These are phyloP conservation scores for Leccinum aurantiacum DNA, from an alignment of 768 basidiomycete genomes.

Conservation along the genomic window DNA sequence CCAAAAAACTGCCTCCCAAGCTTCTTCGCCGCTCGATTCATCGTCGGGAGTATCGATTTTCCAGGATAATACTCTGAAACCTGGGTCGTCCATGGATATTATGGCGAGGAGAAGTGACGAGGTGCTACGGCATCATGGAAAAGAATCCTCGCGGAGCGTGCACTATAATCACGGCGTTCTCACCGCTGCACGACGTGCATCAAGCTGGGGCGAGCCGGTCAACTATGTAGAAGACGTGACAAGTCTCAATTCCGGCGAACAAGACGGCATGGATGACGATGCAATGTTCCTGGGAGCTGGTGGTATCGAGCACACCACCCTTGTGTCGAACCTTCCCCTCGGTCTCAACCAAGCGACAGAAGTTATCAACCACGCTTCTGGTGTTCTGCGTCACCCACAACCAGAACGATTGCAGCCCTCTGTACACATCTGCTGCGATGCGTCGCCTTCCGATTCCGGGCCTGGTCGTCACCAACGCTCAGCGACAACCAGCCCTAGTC, in stretches of 20 bases:
- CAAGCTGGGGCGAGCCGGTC: slow-evolving; percentile 60
- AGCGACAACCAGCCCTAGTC: slow-evolving; percentile 40
- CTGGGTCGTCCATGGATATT: slow-evolving; percentile 22
- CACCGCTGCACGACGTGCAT: slow-evolving; percentile 55
- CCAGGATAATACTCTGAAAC: slow-evolving; percentile 20
- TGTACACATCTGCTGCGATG: slow-evolving; percentile 26
- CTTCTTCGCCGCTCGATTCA: slow-evolving; percentile 33
- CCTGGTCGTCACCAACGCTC: slow-evolving; percentile 30
- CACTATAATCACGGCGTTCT: slow-evolving; percentile 31
- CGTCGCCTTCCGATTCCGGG: slow-evolving; percentile 22
- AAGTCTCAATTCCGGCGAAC: slow-evolving; percentile 46
- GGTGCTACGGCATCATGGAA: slow-evolving; percentile 34
- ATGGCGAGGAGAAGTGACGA: slow-evolving; percentile 46
- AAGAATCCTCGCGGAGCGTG: slow-evolving; percentile 25
- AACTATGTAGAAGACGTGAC: slow-evolving; percentile 42
- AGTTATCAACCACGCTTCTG: slow-evolving; percentile 18
- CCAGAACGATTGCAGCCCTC: slow-evolving; percentile 30
- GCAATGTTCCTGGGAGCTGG: slow-evolving; percentile 55
- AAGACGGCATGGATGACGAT: slow-evolving; percentile 49
- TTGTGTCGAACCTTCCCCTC: slow-evolving; percentile 36
- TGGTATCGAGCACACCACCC: slow-evolving; percentile 38
- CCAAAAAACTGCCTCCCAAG: slow-evolving; percentile 25
- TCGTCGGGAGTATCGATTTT: slow-evolving; percentile 34
- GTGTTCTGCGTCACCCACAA: slow-evolving; percentile 30
- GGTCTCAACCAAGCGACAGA: slow-evolving; percentile 31